Percentiles rank a stretch among this genome's conserved stretches.
These are phyloP conservation scores for Hyphodiscus hymeniophilus DNA, from an alignment of 495 filamentous ascomycete species.

Conservation along the genomic window DNA sequence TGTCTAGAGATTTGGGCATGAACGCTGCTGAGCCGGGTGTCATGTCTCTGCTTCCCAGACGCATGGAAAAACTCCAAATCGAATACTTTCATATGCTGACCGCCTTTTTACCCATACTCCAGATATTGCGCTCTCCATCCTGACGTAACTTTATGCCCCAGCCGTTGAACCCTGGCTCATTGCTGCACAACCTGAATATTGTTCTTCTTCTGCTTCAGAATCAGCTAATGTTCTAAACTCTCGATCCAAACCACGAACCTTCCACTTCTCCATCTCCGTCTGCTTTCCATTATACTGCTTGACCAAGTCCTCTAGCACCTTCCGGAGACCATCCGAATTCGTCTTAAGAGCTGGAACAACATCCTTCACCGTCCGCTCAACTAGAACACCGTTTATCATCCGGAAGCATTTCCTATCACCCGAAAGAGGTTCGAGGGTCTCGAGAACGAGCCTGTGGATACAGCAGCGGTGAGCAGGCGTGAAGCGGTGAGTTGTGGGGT, in stretches of 20 bases:
- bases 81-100: conserved; percentile 7
- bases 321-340: conserved; percentile 92
- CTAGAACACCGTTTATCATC: conserved; percentile 94
- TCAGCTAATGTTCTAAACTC: conserved; percentile 6
- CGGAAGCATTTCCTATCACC: conserved; percentile 93
- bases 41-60: conserved; percentile 10
- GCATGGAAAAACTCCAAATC: not conserved
- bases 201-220: conserved; percentile 79
- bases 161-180: conserved; percentile 9
- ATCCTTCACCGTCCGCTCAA: conserved; percentile 88
- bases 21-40: conserved; percentile 11
- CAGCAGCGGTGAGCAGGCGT: conserved; percentile 16
- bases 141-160: conserved; percentile 15
- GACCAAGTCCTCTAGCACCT: conserved; percentile 89
- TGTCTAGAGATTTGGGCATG: conserved; percentile 14
- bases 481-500: conserved; percentile 17
- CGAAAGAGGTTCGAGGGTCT: conserved; percentile 79
- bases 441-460: conserved; percentile 74
- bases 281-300: conserved; percentile 97
- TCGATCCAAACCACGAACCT: conserved; percentile 56
- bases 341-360: conserved; percentile 84
- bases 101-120: conserved; percentile 9
- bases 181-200: conserved; percentile 89
- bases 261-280: conserved; percentile 94
- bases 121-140: conserved; percentile 2